A percentile compares a stretch with the other conserved stretches of the same genome.
Conservation (phyloP, 148 eudicot species). For the Drosera capensis region DNA sequence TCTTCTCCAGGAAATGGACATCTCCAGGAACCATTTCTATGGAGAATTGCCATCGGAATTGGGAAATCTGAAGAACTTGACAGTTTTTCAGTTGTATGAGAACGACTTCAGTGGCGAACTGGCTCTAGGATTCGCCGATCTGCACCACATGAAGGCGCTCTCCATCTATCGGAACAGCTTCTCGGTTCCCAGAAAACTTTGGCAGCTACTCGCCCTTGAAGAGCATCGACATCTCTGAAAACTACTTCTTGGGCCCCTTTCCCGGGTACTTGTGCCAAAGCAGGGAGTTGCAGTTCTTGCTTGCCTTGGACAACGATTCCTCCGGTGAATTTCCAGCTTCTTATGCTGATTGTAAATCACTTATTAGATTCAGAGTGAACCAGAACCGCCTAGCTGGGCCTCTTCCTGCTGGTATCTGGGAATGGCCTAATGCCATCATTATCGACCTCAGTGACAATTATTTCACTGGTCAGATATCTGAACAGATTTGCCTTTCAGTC, state of each 20-base stretch:
- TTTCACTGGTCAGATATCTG: background rate
- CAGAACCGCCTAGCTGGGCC: constrained; percentile 50
- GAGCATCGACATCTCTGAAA: constrained; percentile 73
- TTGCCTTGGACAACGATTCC: constrained; percentile 58
- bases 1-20: constrained; percentile 60
- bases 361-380: constrained; percentile 55
- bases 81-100: constrained; percentile 43
- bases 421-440: constrained; percentile 37
- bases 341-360: constrained; percentile 48
- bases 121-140: constrained; percentile 56
- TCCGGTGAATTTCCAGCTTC: constrained; percentile 49
- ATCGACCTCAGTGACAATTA: constrained; percentile 64
- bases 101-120: constrained; percentile 65
- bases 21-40: constrained; percentile 57
- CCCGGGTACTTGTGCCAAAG: constrained; percentile 60
- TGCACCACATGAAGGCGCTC: constrained; percentile 36
- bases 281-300: constrained; percentile 31
- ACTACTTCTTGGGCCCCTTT: constrained; percentile 52
- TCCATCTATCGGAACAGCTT: constrained; percentile 61
- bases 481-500: background rate
- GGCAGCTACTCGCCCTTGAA: constrained; percentile 56
- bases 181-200: constrained; percentile 53
- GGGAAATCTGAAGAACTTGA: constrained; percentile 50
- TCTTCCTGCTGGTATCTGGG: constrained; percentile 64
- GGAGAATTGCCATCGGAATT: constrained; percentile 56